Evolutionary conservation across 306 rosid genomes (phyloP).

Genomic region (Lathyrus sativus): DNA sequence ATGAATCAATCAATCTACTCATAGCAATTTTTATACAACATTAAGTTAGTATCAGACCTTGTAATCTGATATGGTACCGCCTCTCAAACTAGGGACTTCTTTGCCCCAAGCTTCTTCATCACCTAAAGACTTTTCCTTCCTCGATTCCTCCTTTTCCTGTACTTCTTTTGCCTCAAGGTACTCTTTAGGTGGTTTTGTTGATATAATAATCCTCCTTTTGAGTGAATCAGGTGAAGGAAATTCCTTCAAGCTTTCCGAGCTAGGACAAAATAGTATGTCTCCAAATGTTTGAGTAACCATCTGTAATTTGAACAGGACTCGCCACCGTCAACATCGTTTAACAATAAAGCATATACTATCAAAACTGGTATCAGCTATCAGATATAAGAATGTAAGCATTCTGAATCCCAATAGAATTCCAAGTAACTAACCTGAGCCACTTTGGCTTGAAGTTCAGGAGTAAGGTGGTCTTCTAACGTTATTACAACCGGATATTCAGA

Average conservation of each 20-base stretch:
- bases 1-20: conserved; percentile 28
- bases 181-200: conserved; percentile 98
- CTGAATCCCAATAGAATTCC: conserved; percentile 26
- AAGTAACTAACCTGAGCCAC: conserved; percentile 68
- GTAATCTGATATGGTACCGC: conserved; percentile 46
- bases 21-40: conserved; percentile 15
- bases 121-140: conserved; percentile 49
- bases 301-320: conserved; percentile 45
- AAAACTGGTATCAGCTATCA: neutral
- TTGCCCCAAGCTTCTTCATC: conserved; percentile 92
- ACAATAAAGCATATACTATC: neutral
- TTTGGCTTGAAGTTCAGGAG: conserved; percentile 95
- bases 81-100: conserved; percentile 68
- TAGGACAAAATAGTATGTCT: conserved; percentile 71
- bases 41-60: conserved; percentile 55
- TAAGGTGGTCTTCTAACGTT: conserved; percentile 94
- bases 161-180: conserved; percentile 75
- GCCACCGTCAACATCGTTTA: conserved; percentile 10
- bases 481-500: conserved; percentile 97
- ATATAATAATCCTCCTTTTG: conserved; percentile 73
- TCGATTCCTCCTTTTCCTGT: conserved; percentile 51
- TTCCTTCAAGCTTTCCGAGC: conserved; percentile 67
- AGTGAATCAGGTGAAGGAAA: conserved; percentile 93
- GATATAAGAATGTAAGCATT: conserved; percentile 29
- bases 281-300: conserved; percentile 78